Percentiles rank a stretch among this genome's conserved stretches.
These are phyloP conservation scores for Cyphellophora europaea DNA, from an alignment of 2,329 filamentous ascomycete species.

Conservation along the genomic window DNA sequence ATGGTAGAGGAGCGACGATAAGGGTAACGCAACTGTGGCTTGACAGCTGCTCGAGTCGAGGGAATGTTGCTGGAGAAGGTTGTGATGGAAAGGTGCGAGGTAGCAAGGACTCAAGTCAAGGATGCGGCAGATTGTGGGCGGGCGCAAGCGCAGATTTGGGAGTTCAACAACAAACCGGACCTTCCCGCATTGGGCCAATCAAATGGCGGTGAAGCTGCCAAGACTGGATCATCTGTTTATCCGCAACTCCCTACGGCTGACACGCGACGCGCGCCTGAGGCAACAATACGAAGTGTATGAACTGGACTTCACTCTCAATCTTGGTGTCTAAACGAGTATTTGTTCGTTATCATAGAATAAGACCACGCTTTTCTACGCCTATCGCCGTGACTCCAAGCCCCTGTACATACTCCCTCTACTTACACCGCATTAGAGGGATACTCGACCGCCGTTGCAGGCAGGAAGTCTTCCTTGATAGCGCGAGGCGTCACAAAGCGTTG, in stretches of 20 bases:
- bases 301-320: too few species aligned
- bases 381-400: too few species aligned
- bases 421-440: constrained; percentile 45
- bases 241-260: too few species aligned
- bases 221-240: too few species aligned
- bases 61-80: constrained; percentile 4
- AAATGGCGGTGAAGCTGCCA: too few species aligned
- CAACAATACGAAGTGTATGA: neutral
- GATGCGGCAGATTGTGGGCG: constrained; percentile 1
- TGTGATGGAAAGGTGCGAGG: constrained; percentile 5
- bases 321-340: too few species aligned
- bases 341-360: too few species aligned
- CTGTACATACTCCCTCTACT: too few species aligned
- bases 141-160: neutral
- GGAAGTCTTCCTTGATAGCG: constrained; percentile 48
- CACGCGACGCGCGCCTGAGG: neutral
- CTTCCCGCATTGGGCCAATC: too few species aligned
- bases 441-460: constrained; percentile 35
- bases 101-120: too few species aligned
- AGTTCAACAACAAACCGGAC: too few species aligned
- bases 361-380: too few species aligned
- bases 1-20: neutral
- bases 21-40: constrained; percentile 3
- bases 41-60: constrained; percentile 2
- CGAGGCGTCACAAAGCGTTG: constrained; percentile 47